phyloP scores from a whole-genome alignment of 176 grass and related monocot species.

The Typha latifolia region DNA sequence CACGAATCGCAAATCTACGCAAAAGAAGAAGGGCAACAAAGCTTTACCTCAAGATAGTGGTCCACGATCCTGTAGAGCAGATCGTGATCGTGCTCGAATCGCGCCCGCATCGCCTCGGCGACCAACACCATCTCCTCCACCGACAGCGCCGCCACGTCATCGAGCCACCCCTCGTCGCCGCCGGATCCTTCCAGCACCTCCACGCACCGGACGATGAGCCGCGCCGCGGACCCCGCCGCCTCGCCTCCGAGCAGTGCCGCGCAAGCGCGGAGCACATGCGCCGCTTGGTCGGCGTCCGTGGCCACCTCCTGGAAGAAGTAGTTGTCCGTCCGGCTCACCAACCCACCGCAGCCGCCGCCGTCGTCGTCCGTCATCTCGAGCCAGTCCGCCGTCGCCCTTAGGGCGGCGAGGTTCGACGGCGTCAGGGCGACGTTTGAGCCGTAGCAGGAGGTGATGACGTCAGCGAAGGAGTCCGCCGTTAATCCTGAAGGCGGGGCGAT shows the following conservation, averaged over 20 bases:
- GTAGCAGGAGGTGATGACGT: slow-evolving; percentile 59
- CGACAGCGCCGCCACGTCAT: slow-evolving; percentile 47
- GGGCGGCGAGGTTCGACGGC: slow-evolving; percentile 34
- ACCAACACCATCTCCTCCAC: slow-evolving; percentile 36
- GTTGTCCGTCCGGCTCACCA: slow-evolving; percentile 38
- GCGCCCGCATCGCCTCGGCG: slow-evolving; percentile 50
- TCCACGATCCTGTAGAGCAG: slow-evolving; percentile 75
- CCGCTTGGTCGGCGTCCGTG: slow-evolving; percentile 31
- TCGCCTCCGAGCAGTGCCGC: slow-evolving; percentile 35
- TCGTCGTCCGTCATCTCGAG: slow-evolving; percentile 38
- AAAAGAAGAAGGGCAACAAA: neutral
- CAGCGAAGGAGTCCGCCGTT: slow-evolving; percentile 26
- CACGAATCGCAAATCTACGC: neutral
- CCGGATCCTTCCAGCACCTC: slow-evolving; percentile 48
- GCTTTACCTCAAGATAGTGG: slow-evolving; percentile 54
- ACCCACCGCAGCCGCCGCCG: neutral
- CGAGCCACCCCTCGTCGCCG: slow-evolving; percentile 35
- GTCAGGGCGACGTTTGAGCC: slow-evolving; percentile 23
- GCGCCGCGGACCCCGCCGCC: slow-evolving; percentile 21
- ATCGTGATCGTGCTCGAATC: slow-evolving; percentile 65
- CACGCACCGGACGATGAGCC: slow-evolving; percentile 50
- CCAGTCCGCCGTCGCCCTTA: slow-evolving; percentile 53
- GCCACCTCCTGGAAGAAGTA: slow-evolving; percentile 83
- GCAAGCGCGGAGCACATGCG: slow-evolving; percentile 41
- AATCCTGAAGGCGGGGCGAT: slow-evolving; percentile 42